Base-by-base conservation (phyloP, 2,329 filamentous ascomycete species). In the Fusarium sp. region DNA sequence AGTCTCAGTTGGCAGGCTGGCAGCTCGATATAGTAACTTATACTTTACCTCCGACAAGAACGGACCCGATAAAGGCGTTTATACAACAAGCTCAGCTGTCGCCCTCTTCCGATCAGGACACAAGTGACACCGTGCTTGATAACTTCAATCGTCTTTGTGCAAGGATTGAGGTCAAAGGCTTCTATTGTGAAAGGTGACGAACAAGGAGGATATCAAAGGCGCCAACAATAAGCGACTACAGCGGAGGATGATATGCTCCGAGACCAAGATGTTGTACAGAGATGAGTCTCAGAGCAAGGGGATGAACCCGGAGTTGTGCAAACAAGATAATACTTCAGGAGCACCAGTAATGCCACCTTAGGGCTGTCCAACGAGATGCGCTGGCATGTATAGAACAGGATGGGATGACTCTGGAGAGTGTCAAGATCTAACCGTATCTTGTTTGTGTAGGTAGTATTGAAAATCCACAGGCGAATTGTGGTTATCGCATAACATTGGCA, bases 1-100 rank as follows among this genome's bases (percentile, higher is more conserved):
- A 70, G 54, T 58, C 56, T 62, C 57, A 70, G 50, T 57, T 64
- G 59, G 40, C 41, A 40, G 33, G 35, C 59, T 42, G 42, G 60
- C 52, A 53, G 67, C 74, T 64, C 61, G 65, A 75, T 73, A 74
- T 76, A 76, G 74, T 63, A 76, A 73, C 65, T 57, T 54, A 44
- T 54, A 57, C 64, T 72, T 53, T 60, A 71, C 52, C 33, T 61
- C 66, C 32, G 42, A 65, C 54, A 49, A 56, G 45, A 58, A 45
- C 52, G 37, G 63, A 37, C 59, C 54, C 41, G 33, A 63, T 27
- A 30, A 45, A 60, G 56, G 61, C 57, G 70, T 72, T 73, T 64
- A 70, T 56, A 41, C 44, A 42, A 49, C 52, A 58, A 55, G 60
- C 53, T 63, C 60, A 56, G 54, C 54, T 46, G 62, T 60, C 48